These are phyloP conservation scores for Fremontodendron californicum DNA, from an alignment of 345 rosid genomes.

Conservation along the genomic window DNA sequence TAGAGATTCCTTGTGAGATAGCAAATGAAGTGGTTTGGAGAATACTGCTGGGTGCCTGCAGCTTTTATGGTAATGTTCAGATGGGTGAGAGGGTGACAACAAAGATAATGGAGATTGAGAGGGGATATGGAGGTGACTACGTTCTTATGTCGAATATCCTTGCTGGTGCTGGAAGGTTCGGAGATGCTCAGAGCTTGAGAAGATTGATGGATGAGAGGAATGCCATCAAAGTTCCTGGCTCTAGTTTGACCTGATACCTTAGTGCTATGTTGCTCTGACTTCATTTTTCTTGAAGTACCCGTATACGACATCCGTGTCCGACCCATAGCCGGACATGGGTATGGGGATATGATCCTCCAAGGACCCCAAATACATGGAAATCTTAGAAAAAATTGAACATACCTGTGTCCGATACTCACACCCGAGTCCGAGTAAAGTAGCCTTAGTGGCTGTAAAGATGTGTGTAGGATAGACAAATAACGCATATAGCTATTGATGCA, in stretches of 20 bases:
- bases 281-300: too few species aligned
- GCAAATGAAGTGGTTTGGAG: conserved; percentile 67
- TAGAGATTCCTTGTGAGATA: conserved; percentile 47
- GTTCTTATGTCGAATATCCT: conserved; percentile 67
- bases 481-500: background rate
- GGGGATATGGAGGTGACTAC: conserved; percentile 72
- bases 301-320: too few species aligned
- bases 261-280: too few species aligned
- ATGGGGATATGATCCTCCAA: too few species aligned
- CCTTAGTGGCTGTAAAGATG: background rate
- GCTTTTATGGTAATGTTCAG: conserved; percentile 62
- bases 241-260: conserved; percentile 36
- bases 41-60: conserved; percentile 76
- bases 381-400: too few species aligned
- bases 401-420: too few species aligned
- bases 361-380: too few species aligned
- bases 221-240: conserved; percentile 56
- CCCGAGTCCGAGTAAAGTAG: too few species aligned
- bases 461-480: background rate
- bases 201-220: conserved; percentile 47
- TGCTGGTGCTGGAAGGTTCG: conserved; percentile 58
- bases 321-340: too few species aligned
- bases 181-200: conserved; percentile 62
- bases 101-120: conserved; percentile 67
- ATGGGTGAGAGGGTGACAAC: conserved; percentile 66